A percentile compares a stretch with the other conserved stretches of the same genome.
These are phyloP conservation scores for Scleroderma bovista DNA, from an alignment of 768 basidiomycete species.

Conservation along the genomic window DNA sequence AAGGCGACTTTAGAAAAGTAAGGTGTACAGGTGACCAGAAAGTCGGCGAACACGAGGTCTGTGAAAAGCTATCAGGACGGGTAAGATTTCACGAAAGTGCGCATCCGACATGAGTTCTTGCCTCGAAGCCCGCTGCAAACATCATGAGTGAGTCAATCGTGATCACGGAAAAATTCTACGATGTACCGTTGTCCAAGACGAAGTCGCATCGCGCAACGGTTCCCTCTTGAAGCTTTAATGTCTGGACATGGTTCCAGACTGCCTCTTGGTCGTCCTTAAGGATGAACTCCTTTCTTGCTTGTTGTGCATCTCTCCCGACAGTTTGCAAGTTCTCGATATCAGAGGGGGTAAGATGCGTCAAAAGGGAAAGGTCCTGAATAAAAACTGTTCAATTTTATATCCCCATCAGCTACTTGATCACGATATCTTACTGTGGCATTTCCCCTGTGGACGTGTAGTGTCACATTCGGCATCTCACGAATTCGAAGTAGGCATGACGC, in stretches of 20 bases:
- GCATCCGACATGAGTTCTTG: conserved; percentile 22
- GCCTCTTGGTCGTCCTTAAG: conserved; percentile 74
- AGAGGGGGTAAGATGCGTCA: conserved; percentile 77
- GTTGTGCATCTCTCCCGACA: conserved; percentile 77
- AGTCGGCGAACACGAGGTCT: conserved; percentile 90
- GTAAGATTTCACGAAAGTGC: not conserved
- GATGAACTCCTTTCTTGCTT: conserved; percentile 71
- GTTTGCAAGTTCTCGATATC: conserved; percentile 82
- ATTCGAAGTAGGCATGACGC: not conserved
- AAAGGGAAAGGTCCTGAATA: conserved; percentile 81
- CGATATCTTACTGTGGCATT: conserved; percentile 72
- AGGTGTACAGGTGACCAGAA: conserved; percentile 84
- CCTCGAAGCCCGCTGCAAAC: conserved; percentile 81
- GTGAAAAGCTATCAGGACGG: conserved; percentile 68
- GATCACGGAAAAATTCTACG: not conserved
- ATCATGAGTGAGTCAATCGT: conserved; percentile 1
- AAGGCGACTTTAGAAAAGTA: conserved; percentile 79
- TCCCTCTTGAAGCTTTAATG: conserved; percentile 36
- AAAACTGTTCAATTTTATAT: not conserved
- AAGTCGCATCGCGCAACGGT: conserved; percentile 59
- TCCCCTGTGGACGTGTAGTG: conserved; percentile 52
- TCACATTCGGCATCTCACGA: not conserved
- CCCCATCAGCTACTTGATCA: not conserved
- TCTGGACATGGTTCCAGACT: conserved; percentile 69
- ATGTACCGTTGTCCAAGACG: conserved; percentile 82